A percentile compares a stretch with the other conserved stretches of the same genome.
phyloP scores from a whole-genome alignment of 352 stramenopile species.

The Phytophthora hybrid region DNA sequence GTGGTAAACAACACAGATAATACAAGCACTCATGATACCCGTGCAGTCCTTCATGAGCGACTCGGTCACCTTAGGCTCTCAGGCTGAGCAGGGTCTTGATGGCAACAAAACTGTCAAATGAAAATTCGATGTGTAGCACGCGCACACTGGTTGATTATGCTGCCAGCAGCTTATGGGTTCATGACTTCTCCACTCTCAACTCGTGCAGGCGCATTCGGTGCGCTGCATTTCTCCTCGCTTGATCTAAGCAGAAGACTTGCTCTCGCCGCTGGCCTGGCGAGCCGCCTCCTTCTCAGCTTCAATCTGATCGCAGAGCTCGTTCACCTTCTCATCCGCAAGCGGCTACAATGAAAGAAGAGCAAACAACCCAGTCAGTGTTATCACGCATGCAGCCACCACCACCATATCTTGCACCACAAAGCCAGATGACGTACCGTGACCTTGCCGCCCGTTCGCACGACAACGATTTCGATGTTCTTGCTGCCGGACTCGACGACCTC shows the following conservation, averaged over 20 bases:
- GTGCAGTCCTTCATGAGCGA: too few relatives aligned
- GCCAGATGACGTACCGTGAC: conserved; percentile 58
- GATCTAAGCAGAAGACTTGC: conserved; percentile 74
- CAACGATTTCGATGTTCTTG: conserved; percentile 99
- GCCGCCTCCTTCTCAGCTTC: conserved; percentile 88
- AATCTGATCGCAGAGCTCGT: conserved; percentile 81
- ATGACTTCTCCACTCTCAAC: conserved; percentile 2
- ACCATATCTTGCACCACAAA: too few relatives aligned
- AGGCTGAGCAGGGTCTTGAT: too few relatives aligned
- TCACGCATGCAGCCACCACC: too few relatives aligned
- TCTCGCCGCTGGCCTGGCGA: conserved; percentile 72
- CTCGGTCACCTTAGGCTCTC: too few relatives aligned
- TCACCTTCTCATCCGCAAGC: conserved; percentile 80
- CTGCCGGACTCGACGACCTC: conserved; percentile 98
- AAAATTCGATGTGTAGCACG: conserved; percentile 4
- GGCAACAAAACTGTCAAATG: neutral
- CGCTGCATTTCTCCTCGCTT: conserved; percentile 24
- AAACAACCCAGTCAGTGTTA: conserved; percentile 2
- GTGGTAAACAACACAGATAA: conserved; percentile 31
- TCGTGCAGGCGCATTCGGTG: neutral
- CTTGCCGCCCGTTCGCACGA: conserved; percentile 86
- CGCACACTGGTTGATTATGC: conserved; percentile 33
- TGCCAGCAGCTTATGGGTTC: conserved; percentile 7
- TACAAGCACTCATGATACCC: conserved; percentile 27
- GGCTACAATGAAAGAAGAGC: conserved; percentile 39